phyloP scores from a whole-genome alignment of 2,329 filamentous ascomycete genomes.

The Coniosporium tulheliwenetii region DNA sequence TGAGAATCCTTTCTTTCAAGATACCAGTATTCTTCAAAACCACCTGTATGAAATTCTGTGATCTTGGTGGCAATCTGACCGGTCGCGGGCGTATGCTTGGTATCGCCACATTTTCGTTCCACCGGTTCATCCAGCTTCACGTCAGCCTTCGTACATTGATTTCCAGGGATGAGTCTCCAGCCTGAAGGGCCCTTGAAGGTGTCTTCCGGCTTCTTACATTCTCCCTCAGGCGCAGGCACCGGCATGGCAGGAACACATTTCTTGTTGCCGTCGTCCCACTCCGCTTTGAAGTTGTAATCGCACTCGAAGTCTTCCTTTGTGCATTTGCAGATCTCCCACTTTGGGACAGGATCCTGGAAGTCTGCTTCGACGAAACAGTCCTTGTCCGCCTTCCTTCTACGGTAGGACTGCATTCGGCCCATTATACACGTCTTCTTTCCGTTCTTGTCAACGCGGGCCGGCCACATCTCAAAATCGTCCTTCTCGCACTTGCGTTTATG shows the following conservation, averaged over 20 bases:
- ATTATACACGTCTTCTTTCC: slow-evolving; percentile 79
- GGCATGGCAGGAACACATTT: slow-evolving; percentile 52
- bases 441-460: slow-evolving; percentile 64
- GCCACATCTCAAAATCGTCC: slow-evolving; percentile 75
- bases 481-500: slow-evolving; percentile 66
- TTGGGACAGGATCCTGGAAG: slow-evolving; percentile 61
- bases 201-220: slow-evolving; percentile 56
- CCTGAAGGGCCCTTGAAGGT: slow-evolving; percentile 77
- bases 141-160: slow-evolving; percentile 27
- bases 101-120: slow-evolving; percentile 60
- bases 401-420: slow-evolving; percentile 85
- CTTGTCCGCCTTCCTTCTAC: slow-evolving; percentile 68
- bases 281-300: slow-evolving; percentile 74
- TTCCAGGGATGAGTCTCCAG: slow-evolving; percentile 71
- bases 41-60: slow-evolving; percentile 45
- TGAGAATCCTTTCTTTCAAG: slow-evolving; percentile 60
- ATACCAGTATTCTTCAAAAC: slow-evolving; percentile 49
- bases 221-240: slow-evolving; percentile 51
- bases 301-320: slow-evolving; percentile 82
- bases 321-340: slow-evolving; percentile 66
- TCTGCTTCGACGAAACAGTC: slow-evolving; percentile 80
- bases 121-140: slow-evolving; percentile 33
- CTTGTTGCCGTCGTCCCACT: slow-evolving; percentile 33
- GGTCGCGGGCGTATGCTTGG: slow-evolving; percentile 37
- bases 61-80: slow-evolving; percentile 50